phyloP scores from a whole-genome alignment of 192 early-diverging fungal genomes.

The Glomus cerebriforme region DNA sequence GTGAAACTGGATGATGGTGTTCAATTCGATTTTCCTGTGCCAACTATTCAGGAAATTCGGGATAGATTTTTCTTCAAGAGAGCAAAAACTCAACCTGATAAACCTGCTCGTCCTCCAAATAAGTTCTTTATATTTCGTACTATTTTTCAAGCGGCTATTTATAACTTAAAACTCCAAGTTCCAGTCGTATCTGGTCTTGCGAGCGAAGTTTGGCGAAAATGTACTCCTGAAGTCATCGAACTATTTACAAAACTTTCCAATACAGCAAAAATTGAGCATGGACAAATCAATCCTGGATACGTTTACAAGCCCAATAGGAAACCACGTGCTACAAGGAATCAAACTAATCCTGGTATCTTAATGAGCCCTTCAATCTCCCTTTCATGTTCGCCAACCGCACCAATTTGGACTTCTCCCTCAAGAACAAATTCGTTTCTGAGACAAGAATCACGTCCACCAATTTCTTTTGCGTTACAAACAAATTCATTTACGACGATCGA shows the following conservation, averaged over 20 bases:
- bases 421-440: background rate
- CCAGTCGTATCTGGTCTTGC: conserved; percentile 23
- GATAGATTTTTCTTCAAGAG: conserved; percentile 28
- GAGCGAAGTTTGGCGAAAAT: conserved; percentile 29
- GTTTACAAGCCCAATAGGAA: conserved; percentile 25
- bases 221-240: conserved; percentile 17
- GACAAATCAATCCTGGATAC: conserved; percentile 29
- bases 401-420: background rate
- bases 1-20: conserved; percentile 8
- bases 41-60: conserved; percentile 22
- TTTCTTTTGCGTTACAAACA: background rate
- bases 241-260: conserved; percentile 14
- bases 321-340: background rate
- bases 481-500: background rate
- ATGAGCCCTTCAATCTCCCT: background rate
- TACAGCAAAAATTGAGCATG: conserved; percentile 25
- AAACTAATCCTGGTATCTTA: background rate
- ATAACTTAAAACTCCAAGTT: conserved; percentile 29
- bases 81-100: conserved; percentile 31
- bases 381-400: background rate
- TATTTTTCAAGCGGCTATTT: conserved; percentile 18
- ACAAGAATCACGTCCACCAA: background rate
- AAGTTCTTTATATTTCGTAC: conserved; percentile 33
- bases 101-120: conserved; percentile 29
- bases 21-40: conserved; percentile 18